These are phyloP conservation scores for Wakefieldia striispora DNA, from an alignment of 768 basidiomycete species.

Conservation along the genomic window DNA sequence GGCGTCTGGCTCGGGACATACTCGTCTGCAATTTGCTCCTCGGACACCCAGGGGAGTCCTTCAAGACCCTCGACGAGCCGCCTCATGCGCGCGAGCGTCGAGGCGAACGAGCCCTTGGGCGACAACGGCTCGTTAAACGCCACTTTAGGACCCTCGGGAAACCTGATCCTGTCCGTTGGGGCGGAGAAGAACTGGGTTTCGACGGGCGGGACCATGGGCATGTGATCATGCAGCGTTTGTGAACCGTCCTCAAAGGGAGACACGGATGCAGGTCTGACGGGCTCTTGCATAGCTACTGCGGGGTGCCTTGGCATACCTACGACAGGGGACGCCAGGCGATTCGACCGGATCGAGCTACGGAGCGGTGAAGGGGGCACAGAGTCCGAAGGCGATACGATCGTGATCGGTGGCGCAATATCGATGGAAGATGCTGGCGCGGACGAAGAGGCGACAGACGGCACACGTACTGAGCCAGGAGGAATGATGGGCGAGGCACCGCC, in stretches of 20 bases:
- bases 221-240: conserved; percentile 18
- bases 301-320: neutral
- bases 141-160: neutral
- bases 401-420: conserved; percentile 6
- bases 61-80: conserved; percentile 37
- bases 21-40: conserved; percentile 41
- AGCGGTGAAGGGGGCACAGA: conserved; percentile 8
- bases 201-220: neutral
- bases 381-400: conserved; percentile 12
- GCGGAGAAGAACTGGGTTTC: neutral
- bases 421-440: neutral
- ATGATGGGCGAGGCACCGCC: too few relatives aligned
- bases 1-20: conserved; percentile 39
- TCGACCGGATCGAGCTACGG: conserved; percentile 8
- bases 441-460: conserved; percentile 1
- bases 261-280: too few relatives aligned
- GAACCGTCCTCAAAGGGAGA: conserved; percentile 10
- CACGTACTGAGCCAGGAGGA: neutral
- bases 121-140: conserved; percentile 2
- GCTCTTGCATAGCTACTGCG: neutral
- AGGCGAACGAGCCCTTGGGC: conserved; percentile 7
- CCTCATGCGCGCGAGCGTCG: conserved; percentile 35
- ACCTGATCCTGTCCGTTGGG: neutral
- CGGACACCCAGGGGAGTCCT: conserved; percentile 44
- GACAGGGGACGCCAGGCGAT: neutral